phyloP scores from a whole-genome alignment of 768 basidiomycete species.

The Trametes maxima region DNA sequence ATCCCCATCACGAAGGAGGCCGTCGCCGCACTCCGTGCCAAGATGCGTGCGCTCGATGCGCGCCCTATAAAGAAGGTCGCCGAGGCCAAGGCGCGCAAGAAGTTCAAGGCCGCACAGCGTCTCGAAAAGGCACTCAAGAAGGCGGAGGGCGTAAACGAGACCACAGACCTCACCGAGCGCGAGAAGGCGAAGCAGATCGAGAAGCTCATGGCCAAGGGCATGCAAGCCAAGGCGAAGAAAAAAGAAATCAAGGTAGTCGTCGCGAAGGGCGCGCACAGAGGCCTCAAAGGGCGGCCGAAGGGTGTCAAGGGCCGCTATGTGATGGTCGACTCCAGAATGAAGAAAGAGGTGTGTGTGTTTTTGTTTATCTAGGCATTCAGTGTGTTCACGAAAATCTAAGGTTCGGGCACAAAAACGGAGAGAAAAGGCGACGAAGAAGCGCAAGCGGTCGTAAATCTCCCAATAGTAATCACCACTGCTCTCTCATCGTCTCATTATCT shows the following conservation, averaged over 20 bases:
- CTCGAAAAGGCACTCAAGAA: conserved; percentile 94
- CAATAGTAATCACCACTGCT: background rate
- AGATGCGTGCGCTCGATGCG: conserved; percentile 92
- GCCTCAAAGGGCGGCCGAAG: conserved; percentile 89
- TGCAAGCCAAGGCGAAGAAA: conserved; percentile 60
- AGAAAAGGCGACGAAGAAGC: conserved; percentile 73
- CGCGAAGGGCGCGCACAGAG: conserved; percentile 87
- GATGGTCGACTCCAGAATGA: conserved; percentile 94
- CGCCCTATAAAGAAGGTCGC: conserved; percentile 99
- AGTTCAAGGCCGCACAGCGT: conserved; percentile 81
- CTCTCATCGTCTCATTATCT: background rate
- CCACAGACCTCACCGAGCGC: conserved; percentile 87
- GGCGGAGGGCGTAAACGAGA: conserved; percentile 90
- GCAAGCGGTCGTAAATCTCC: conserved; percentile 41
- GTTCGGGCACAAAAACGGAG: conserved; percentile 80
- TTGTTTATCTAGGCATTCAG: conserved; percentile 2
- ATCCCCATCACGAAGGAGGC: conserved; percentile 98
- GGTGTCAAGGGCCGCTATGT: conserved; percentile 94
- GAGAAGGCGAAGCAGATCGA: conserved; percentile 95
- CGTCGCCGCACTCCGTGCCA: conserved; percentile 77
- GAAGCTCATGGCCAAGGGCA: conserved; percentile 84
- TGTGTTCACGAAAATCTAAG: conserved; percentile 40
- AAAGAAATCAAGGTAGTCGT: conserved; percentile 87
- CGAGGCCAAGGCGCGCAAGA: conserved; percentile 97
- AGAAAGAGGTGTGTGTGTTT: conserved; percentile 71